Conservation (phyloP, 306 rosid genomes). For the Cucumis melo region DNA sequence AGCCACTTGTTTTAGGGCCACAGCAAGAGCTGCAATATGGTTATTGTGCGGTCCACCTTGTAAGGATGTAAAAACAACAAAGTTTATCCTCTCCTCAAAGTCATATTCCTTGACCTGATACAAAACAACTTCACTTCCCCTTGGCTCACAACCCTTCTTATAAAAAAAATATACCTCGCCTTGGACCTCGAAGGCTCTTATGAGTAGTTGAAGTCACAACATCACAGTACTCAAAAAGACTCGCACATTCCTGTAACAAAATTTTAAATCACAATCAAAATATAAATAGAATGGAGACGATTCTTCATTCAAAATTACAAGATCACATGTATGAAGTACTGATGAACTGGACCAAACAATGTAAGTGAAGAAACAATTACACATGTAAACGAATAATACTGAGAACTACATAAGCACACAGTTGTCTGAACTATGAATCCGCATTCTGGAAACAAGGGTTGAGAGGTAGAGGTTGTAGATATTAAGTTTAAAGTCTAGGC, state of each 20-base stretch:
- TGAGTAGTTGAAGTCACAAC: constrained; percentile 94
- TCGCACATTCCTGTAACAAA: constrained; percentile 51
- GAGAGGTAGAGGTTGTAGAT: no score
- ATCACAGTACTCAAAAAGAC: constrained; percentile 92
- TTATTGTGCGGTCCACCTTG: constrained; percentile 99
- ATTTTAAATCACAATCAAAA: neutral
- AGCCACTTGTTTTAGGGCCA: constrained; percentile 85
- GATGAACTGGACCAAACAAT: neutral
- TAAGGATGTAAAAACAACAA: constrained; percentile 81
- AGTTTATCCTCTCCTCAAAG: constrained; percentile 83
- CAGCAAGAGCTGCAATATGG: constrained; percentile 94
- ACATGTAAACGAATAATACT: neutral
- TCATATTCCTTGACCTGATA: constrained; percentile 71
- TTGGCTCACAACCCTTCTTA: constrained; percentile 72
- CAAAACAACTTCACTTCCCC: constrained; percentile 56
- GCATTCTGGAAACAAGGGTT: no score
- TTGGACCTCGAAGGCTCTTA: constrained; percentile 97
- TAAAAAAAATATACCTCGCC: constrained; percentile 94
- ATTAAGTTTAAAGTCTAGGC: no score
- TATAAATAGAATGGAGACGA: neutral
- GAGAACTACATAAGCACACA: neutral
- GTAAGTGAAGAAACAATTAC: neutral
- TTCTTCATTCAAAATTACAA: neutral
- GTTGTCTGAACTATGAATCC: no score
- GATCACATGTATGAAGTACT: neutral